Evolutionary conservation across 768 basidiomycete species (phyloP), one percentile per base, ranked within the genome.

Genomic region (Tylopilus subfusipes): DNA sequence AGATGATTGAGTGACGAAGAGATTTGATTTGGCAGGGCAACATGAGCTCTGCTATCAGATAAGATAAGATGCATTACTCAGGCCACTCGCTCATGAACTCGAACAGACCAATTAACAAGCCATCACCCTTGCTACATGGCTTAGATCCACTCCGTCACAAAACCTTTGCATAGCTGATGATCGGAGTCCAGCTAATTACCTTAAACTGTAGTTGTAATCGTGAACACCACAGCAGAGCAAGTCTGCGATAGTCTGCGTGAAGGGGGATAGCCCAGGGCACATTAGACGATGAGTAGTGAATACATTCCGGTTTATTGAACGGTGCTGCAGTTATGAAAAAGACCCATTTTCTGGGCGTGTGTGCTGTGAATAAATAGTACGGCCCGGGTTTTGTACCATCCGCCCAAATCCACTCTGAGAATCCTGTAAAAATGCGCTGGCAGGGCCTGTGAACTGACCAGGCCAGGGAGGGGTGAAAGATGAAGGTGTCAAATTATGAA

Each of bases 341-440:
- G 67, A 55, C 25, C 65, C 65, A 18, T 62, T 69, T 53, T 75
- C 76, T 45, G 71, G 65, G 53, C 67, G 71, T 39, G 74, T 67
- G 42, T 71, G 70, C 60, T 82, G 82, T 42, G 83, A 81, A 66
- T 85, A 84, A 57, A 85, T 83, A 29, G 84, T 85, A 60, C 83
- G 82, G 53, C 83, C 83, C 3, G 80, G 75, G 53, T 81, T 82
- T 63, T 77, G 75, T 53, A 42, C 70, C 59, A 62, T 58, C 50
- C 72, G 73, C 39, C 73, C 74, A 63, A 80, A 78, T 6, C 76
- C 5, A 53, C 12, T 52, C 57, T 65, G 67, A 63, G 80, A 67
- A 13, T 77, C 79, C 53, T 75, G 76, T 38, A 80, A 62, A 52
- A 79, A 78, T 3, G 75, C 79, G 50, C 79, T 82, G 2, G 78